Evolutionary conservation across 2,329 filamentous ascomycete genomes (phyloP).

Genomic region (Botryotinia calthae): DNA sequence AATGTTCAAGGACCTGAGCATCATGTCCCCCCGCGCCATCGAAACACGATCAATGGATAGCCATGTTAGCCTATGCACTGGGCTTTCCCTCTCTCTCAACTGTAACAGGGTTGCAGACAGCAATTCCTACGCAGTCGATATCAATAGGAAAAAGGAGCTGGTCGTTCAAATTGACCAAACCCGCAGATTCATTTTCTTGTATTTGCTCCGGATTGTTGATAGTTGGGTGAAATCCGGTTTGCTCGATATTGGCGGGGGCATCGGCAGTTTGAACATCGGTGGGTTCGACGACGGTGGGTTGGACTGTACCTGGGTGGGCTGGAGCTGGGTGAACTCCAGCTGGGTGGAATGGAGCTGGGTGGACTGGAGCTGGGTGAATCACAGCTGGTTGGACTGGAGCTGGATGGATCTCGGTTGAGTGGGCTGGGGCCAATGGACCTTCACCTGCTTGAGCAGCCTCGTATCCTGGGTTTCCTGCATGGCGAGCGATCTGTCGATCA

Average conservation of each 20-base stretch:
- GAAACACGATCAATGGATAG: neutral
- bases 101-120: conserved; percentile 2
- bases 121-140: neutral
- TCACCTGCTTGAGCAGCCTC: neutral
- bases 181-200: neutral
- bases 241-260: neutral
- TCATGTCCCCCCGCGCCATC: neutral
- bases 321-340: neutral
- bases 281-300: no score
- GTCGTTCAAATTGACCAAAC: neutral
- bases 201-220: neutral
- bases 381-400: neutral
- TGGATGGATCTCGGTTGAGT: neutral
- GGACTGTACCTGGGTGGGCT: neutral
- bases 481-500: conserved; percentile 37
- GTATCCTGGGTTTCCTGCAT: neutral
- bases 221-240: neutral
- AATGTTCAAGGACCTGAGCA: neutral
- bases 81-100: neutral
- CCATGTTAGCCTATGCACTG: neutral
- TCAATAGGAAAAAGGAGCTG: neutral
- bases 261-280: neutral
- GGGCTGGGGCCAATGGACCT: neutral
- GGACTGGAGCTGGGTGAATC: neutral
- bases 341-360: neutral